Percentiles rank a stretch among this genome's conserved stretches.
Evolutionary conservation across 306 rosid genomes (phyloP).

Genomic region (Acacia crassicarpa): DNA sequence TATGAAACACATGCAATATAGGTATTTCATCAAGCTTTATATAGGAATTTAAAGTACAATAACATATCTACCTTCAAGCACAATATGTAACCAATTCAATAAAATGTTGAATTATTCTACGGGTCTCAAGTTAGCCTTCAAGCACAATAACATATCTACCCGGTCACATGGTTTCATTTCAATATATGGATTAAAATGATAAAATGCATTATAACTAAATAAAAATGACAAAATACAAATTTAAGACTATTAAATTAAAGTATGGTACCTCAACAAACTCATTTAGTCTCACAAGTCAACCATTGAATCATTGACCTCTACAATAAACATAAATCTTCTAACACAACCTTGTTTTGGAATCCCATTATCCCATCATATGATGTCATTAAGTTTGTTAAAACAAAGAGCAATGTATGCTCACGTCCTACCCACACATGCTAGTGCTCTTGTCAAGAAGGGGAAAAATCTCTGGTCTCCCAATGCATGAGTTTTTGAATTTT

Average conservation of each 20-base stretch:
- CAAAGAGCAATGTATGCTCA: neutral
- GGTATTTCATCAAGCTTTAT: neutral
- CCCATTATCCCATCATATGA: neutral
- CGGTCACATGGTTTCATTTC: neutral
- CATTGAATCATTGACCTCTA: neutral
- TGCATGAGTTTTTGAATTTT: neutral
- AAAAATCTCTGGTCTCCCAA: neutral
- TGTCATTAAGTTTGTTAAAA: neutral
- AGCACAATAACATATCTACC: slow-evolving; percentile 3
- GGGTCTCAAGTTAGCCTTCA: neutral
- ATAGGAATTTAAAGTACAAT: neutral
- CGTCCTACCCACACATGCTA: neutral
- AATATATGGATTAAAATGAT: neutral
- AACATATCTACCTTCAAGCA: neutral
- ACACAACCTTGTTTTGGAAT: neutral
- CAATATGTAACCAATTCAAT: neutral
- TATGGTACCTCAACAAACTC: neutral
- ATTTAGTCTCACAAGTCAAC: neutral
- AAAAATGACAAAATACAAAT: neutral
- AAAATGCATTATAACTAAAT: neutral
- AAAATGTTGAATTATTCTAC: neutral
- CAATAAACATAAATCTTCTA: neutral
- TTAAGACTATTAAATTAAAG: neutral
- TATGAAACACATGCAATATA: neutral
- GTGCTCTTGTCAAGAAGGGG: neutral